Evolutionary conservation across 2,329 filamentous ascomycete species (phyloP), one percentile per base, ranked within the genome.

Genomic region (Aspergillus fumigatiaffinis): DNA sequence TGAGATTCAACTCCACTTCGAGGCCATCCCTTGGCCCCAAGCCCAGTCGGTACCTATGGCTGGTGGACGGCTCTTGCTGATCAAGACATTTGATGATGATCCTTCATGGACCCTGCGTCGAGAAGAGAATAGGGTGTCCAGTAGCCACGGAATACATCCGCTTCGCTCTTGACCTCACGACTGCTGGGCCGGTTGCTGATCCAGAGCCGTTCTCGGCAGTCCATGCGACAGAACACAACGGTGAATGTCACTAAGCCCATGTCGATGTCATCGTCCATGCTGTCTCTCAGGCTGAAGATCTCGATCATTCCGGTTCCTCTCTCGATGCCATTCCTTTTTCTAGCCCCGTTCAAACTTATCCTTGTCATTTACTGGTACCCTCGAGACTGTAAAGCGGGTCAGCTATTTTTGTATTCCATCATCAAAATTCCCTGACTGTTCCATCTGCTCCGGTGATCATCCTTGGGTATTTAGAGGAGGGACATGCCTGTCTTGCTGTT

Each of bases 201-300:
- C 52, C 53, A 49, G 41, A 55, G 46, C 29, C 52, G 49, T 9
- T 55, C 38, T 38, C 52, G 23, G 44, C 21, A 25, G 20, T 35
- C 29, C 44, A 47, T 47, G 44, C 44, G 25, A 23, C 42, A 12
- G 21, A 21, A 28, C 38, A 35, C 26, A 50, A 6, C 50, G 47
- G 44, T 49, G 52, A 38, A 20, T 48, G 56, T 58, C 38, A 52
- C 52, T 44, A 50, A 53, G 48, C 32, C 47, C 52, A 57, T 55
- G 51, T 35, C 51, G 25, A 29, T 38, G 51, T 38, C 41, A 35
- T 17, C 20, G 51, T 23, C 51, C 59, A 46, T 47, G 50, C 56
- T 52, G 50, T 47, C 56, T 55, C 46, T 53, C 38, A 49, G 50
- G 28, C 42, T 49, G 60, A 63, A 57, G 62, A 65, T 65, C 63